Evolutionary conservation across 1,139 yeast species (phyloP).

Genomic region (Geotrichum europaeum): DNA sequence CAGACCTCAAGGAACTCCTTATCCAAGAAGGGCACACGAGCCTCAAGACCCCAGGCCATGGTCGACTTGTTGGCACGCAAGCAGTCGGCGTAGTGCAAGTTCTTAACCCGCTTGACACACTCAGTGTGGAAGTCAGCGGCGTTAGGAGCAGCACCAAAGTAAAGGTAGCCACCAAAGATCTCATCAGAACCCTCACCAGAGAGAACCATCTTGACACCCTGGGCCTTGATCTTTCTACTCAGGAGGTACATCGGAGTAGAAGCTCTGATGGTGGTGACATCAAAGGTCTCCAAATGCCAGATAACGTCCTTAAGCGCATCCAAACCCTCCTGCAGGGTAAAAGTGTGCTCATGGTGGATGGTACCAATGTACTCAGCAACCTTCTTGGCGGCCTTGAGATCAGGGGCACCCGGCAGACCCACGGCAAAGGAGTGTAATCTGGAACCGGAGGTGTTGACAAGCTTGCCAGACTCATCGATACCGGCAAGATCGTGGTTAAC

Average conservation of each 20-base stretch:
- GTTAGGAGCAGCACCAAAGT: slow-evolving; percentile 94
- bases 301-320: slow-evolving; percentile 94
- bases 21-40: slow-evolving; percentile 98
- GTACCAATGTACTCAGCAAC: slow-evolving; percentile 92
- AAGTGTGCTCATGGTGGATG: slow-evolving; percentile 95
- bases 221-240: slow-evolving; percentile 96
- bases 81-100: slow-evolving; percentile 95
- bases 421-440: slow-evolving; percentile 92
- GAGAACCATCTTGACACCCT: slow-evolving; percentile 97
- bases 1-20: slow-evolving; percentile 84
- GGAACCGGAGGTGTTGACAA: slow-evolving; percentile 71
- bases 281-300: slow-evolving; percentile 92
- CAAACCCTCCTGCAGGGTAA: slow-evolving; percentile 91
- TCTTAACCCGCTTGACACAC: slow-evolving; percentile 91
- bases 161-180: slow-evolving; percentile 95
- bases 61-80: slow-evolving; percentile 98
- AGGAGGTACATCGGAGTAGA: slow-evolving; percentile 97
- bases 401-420: slow-evolving; percentile 98
- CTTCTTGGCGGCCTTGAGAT: slow-evolving; percentile 89
- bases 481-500: slow-evolving; percentile 65
- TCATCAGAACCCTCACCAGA: slow-evolving; percentile 99
- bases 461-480: slow-evolving; percentile 79
- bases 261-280: slow-evolving; percentile 97
- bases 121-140: slow-evolving; percentile 90
- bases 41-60: slow-evolving; percentile 99